phyloP scores from a whole-genome alignment of 2,329 filamentous ascomycete species.

The Fusarium albosuccineum region DNA sequence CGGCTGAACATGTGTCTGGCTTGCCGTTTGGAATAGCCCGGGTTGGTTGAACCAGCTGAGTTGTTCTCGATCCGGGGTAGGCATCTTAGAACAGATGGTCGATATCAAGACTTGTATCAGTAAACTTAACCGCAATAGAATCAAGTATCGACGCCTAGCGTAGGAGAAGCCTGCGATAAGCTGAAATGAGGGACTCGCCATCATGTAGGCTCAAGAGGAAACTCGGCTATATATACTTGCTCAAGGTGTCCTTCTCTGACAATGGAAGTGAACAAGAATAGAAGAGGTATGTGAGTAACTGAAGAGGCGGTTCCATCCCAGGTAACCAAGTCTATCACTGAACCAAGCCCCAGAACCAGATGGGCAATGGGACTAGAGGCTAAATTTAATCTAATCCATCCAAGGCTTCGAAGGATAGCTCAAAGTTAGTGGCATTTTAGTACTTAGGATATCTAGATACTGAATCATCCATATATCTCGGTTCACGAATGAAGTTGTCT shows the following conservation, averaged over 20 bases:
- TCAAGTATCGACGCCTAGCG: too few species aligned
- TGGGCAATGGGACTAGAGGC: not conserved
- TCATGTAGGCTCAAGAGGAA: not conserved
- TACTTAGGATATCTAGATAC: too few species aligned
- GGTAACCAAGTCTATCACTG: conserved; percentile 2
- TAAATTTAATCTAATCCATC: too few species aligned
- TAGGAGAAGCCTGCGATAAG: too few species aligned
- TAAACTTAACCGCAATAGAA: not conserved
- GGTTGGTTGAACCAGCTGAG: not conserved
- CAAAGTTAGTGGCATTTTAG: too few species aligned
- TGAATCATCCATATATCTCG: too few species aligned
- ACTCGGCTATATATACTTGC: not conserved
- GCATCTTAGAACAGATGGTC: not conserved
- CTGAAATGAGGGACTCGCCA: too few species aligned
- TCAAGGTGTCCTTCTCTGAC: too few species aligned
- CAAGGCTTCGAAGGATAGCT: too few species aligned
- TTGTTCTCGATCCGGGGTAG: not conserved
- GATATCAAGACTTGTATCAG: not conserved
- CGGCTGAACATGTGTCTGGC: not conserved
- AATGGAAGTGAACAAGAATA: not conserved
- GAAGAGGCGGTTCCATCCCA: not conserved
- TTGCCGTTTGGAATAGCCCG: not conserved
- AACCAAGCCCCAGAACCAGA: not conserved
- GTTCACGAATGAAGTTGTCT: too few species aligned
- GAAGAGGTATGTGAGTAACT: not conserved